These are phyloP conservation scores for Salix purpurea DNA, from an alignment of 345 rosid genomes.

Conservation along the genomic window DNA sequence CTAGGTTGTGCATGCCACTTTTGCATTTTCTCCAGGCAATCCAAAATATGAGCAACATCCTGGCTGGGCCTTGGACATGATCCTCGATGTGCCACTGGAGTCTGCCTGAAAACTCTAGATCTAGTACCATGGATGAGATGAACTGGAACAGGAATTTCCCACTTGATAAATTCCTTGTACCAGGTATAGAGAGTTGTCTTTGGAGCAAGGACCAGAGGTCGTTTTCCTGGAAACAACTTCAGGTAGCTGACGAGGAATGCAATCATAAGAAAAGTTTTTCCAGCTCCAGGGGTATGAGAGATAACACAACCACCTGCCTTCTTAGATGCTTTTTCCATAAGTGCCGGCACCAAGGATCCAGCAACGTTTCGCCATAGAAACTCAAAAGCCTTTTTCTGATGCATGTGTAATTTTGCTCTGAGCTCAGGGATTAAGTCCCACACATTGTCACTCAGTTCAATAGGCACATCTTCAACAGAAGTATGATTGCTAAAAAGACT, in stretches of 20 bases:
- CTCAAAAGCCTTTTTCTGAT: slow-evolving; percentile 85
- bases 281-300: slow-evolving; percentile 95
- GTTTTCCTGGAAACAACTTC: slow-evolving; percentile 75
- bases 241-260: slow-evolving; percentile 87
- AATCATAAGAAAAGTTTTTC: slow-evolving; percentile 83
- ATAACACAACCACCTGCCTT: slow-evolving; percentile 81
- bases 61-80: slow-evolving; percentile 51
- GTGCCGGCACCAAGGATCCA: slow-evolving; percentile 61
- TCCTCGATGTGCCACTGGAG: slow-evolving; percentile 37
- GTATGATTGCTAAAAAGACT: slow-evolving; percentile 24
- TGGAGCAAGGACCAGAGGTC: slow-evolving; percentile 87
- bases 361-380: slow-evolving; percentile 82
- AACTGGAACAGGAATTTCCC: slow-evolving; percentile 80
- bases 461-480: slow-evolving; percentile 20
- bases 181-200: slow-evolving; percentile 92
- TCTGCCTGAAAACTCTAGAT: slow-evolving; percentile 50
- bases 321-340: slow-evolving; percentile 47
- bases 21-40: slow-evolving; percentile 83
- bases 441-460: slow-evolving; percentile 58
- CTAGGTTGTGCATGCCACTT: slow-evolving; percentile 91
- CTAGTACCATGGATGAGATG: slow-evolving; percentile 82
- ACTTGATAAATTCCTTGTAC: slow-evolving; percentile 92
- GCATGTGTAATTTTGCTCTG: slow-evolving; percentile 56
- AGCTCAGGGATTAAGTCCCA: slow-evolving; percentile 84
- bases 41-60: slow-evolving; percentile 84